Conservation (phyloP, 1,139 yeast species). For the Pneumocystis canis region DNA sequence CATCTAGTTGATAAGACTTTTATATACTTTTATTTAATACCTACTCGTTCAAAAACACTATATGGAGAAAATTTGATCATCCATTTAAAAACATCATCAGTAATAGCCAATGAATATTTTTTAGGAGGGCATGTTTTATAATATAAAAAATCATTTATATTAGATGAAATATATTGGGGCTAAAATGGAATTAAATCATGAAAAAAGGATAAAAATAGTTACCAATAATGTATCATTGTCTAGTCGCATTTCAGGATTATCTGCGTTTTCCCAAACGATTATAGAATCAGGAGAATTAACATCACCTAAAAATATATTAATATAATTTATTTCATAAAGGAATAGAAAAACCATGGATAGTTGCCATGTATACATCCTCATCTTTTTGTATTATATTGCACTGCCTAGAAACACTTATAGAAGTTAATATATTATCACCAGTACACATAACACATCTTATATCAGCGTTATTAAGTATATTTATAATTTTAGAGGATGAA, state of each 20-base stretch:
- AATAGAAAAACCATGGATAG: slow-evolving; percentile 29
- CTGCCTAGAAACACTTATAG: slow-evolving; percentile 81
- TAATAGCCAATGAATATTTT: slow-evolving; percentile 60
- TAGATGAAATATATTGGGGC: not conserved
- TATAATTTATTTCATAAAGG: not conserved
- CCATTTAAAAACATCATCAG: slow-evolving; percentile 82
- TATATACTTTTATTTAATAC: not conserved
- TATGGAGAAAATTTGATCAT: slow-evolving; percentile 35
- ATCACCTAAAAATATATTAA: not conserved
- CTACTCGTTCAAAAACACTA: not conserved
- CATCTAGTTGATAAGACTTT: slow-evolving; percentile 37
- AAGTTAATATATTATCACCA: slow-evolving; percentile 89
- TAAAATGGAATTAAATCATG: slow-evolving; percentile 1
- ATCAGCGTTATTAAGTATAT: slow-evolving; percentile 45
- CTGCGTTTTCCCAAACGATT: slow-evolving; percentile 28
- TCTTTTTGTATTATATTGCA: slow-evolving; percentile 45
- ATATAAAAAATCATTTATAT: not conserved
- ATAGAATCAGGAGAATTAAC: slow-evolving; percentile 7
- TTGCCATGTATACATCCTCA: slow-evolving; percentile 50
- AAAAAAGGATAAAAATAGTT: not conserved
- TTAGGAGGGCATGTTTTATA: slow-evolving; percentile 11
- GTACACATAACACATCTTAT: slow-evolving; percentile 91
- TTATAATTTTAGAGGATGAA: slow-evolving; percentile 48
- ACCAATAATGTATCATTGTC: slow-evolving; percentile 45
- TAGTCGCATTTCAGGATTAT: slow-evolving; percentile 27